These are phyloP conservation scores for Bacterosira constricta DNA, from an alignment of 108 stramenopile genomes.

Conservation along the genomic window DNA sequence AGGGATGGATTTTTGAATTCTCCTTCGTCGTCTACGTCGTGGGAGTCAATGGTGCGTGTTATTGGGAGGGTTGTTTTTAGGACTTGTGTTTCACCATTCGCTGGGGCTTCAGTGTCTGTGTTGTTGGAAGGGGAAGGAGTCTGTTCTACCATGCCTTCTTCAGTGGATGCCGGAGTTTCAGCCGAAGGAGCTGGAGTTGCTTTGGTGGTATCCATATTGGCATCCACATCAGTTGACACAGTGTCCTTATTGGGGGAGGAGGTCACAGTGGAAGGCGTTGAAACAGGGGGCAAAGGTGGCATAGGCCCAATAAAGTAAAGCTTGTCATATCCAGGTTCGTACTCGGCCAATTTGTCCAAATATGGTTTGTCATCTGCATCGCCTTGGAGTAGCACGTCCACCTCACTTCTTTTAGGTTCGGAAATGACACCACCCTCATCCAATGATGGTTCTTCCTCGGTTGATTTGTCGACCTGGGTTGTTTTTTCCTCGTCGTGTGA, in stretches of 20 bases:
- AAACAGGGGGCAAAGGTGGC: background rate
- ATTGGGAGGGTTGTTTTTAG: conserved; percentile 22
- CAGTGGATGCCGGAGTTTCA: background rate
- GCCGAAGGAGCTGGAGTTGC: too few relatives aligned
- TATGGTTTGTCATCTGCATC: conserved; percentile 35
- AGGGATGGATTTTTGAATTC: background rate
- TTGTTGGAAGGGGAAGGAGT: too few relatives aligned
- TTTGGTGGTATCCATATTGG: too few relatives aligned
- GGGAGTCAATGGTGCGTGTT: conserved; percentile 25
- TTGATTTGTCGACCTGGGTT: background rate
- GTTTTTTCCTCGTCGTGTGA: background rate
- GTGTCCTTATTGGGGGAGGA: too few relatives aligned
- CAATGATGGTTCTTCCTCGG: background rate
- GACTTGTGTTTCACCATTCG: background rate
- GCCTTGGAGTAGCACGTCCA: conserved; percentile 22
- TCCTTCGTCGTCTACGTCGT: conserved; percentile 41
- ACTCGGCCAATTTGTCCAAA: conserved; percentile 32
- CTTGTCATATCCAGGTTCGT: conserved; percentile 43
- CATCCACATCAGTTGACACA: too few relatives aligned
- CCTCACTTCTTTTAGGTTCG: background rate
- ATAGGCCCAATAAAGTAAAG: conserved; percentile 14
- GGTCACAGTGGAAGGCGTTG: too few relatives aligned
- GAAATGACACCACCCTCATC: background rate
- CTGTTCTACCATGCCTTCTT: too few relatives aligned
- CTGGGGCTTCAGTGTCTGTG: background rate